Evolutionary conservation across 495 filamentous ascomycete species (phyloP).

Genomic region (Hypoxylon lenormandii): DNA sequence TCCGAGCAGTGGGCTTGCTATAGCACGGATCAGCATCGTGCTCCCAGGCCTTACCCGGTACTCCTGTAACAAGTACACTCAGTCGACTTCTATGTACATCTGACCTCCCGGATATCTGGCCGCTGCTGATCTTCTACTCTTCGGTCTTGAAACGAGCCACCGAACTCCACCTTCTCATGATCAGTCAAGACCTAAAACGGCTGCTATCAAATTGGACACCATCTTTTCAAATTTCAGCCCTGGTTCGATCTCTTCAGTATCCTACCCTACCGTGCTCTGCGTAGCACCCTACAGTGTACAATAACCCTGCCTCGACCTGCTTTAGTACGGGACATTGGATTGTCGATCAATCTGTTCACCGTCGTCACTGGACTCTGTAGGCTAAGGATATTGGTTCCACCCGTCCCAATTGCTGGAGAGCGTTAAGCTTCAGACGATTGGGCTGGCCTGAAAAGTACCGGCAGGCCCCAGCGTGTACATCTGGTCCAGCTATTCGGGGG

Average conservation of each 20-base stretch:
- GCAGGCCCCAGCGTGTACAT: slow-evolving; percentile 53
- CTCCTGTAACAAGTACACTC: slow-evolving; percentile 36
- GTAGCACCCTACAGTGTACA: slow-evolving; percentile 45
- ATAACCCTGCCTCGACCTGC: slow-evolving; percentile 48
- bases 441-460: slow-evolving; percentile 54
- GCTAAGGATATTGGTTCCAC: slow-evolving; percentile 55
- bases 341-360: slow-evolving; percentile 62
- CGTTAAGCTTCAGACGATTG: slow-evolving; percentile 59
- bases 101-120: slow-evolving; percentile 56
- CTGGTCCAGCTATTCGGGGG: slow-evolving; percentile 46
- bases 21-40: slow-evolving; percentile 30
- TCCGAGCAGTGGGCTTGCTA: not conserved
- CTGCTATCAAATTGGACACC: slow-evolving; percentile 54
- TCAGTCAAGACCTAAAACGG: slow-evolving; percentile 54
- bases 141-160: slow-evolving; percentile 56
- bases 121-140: slow-evolving; percentile 55
- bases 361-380: slow-evolving; percentile 59
- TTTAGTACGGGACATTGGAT: slow-evolving; percentile 56
- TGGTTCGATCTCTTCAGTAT: slow-evolving; percentile 54
- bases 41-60: slow-evolving; percentile 28
- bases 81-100: slow-evolving; percentile 44
- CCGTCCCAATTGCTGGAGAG: slow-evolving; percentile 59
- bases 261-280: slow-evolving; percentile 51
- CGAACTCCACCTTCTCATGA: slow-evolving; percentile 56
- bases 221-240: slow-evolving; percentile 52